Base-by-base conservation (phyloP, 495 filamentous ascomycete species). In the Pyrenula aspistea region DNA sequence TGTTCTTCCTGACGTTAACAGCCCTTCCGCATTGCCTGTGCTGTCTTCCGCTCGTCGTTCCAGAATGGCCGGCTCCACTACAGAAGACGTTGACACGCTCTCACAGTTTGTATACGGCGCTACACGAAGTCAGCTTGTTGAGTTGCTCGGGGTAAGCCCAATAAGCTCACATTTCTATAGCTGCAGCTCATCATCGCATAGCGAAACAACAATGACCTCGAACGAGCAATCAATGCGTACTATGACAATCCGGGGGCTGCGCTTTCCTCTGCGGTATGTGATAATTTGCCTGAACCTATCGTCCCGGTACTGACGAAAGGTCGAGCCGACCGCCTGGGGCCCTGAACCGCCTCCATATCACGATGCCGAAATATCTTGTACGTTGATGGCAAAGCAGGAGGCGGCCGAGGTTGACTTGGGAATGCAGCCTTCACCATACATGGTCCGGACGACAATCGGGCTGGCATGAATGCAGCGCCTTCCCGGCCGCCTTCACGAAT, bases 401-500 rank as follows among this genome's bases (percentile, higher is more conserved):
- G 22, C 54, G 22, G 53, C 25, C 60, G 68, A 56, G 64, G 58
- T 57, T 59, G 53, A 53, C 24, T 23, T 56, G 21, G 2, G 25
- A 49, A 49, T 42, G 15, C 15, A 85, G 82, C 76, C 20, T 83
- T 84, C 61, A 71, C 76, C 50, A 81, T 82, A 55, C 74, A 82
- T 57, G 70, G 75, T 24, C 66, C 79, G 56, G 80, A 86, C 57
- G 69, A 67, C 42, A 65, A 71, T 2, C 65, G 71, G 12, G 67
- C 73, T 53, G 65, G 72, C 24, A 62, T 72, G 22, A 74, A 77
- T 36, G 67, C 67, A n/a, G 79, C 83, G 51, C 83, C 82, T 0
- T 84, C 87, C 11, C 81, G 86, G 53, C 86, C 87, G 51, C 85
- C 86, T 1, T 89, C 86, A 8, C 69, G 83, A 65, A 71, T 79